These are phyloP conservation scores for Solanum chaucha DNA, from an alignment of 257 asterid species.

Conservation along the genomic window DNA sequence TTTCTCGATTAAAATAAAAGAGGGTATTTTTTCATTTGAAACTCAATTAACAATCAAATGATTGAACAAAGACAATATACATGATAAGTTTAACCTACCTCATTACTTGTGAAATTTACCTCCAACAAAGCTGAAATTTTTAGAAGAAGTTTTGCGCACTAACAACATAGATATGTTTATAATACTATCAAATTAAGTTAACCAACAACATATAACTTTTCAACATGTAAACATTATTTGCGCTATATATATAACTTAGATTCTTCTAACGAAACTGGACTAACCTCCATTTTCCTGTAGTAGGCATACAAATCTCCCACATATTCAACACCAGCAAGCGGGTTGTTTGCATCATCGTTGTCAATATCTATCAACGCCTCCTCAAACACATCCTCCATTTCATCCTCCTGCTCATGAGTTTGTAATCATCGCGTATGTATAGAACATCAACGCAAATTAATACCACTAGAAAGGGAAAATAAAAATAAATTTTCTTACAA, in stretches of 20 bases:
- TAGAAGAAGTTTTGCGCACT: no score
- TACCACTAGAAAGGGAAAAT: background rate
- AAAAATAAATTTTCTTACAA: slow-evolving; percentile 5
- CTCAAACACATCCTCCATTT: slow-evolving; percentile 80
- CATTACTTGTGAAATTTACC: background rate
- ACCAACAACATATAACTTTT: background rate
- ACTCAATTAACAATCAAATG: background rate
- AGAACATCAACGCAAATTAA: background rate
- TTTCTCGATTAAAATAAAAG: no score
- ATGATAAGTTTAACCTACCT: background rate
- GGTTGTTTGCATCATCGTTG: slow-evolving; percentile 46
- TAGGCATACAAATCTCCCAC: slow-evolving; percentile 59
- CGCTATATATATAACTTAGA: background rate
- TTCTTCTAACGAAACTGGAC: background rate
- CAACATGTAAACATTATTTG: background rate
- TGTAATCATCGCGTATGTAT: background rate
- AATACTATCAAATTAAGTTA: background rate
- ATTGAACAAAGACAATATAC: background rate
- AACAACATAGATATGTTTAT: background rate
- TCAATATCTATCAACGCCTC: slow-evolving; percentile 63
- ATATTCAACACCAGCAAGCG: slow-evolving; percentile 63
- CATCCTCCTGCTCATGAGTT: slow-evolving; percentile 62
- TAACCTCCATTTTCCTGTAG: slow-evolving; percentile 74
- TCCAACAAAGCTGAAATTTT: no score
- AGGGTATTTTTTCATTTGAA: background rate